Base-by-base conservation (phyloP, 106 monocot genomes). In the Alisma plantagoaquatica region DNA sequence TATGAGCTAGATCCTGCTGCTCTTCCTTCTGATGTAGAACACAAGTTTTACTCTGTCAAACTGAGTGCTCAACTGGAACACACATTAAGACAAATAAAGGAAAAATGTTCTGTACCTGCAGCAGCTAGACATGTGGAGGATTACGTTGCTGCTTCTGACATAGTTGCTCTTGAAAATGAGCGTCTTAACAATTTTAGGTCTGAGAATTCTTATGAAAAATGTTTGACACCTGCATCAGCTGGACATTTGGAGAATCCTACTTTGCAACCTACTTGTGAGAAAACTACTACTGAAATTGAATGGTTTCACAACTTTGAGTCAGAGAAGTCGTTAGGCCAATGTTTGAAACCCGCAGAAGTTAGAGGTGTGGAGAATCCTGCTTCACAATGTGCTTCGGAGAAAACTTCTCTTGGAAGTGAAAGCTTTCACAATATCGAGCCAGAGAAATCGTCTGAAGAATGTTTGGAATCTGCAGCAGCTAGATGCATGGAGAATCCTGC, bases 1-100 rank as follows among this genome's bases (percentile, higher is more conserved):
- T 54, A 31, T 15, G 53, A 54, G 30, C 53, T 54, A n/a, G 53
- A 54, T 54, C 27, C 53, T 54, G 53, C 29, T 29, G 29, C 29
- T 2, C 17, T 54, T 3, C 53, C 53, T 7, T 3, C 17, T n/a
- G 20, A 54, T 17, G 15, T 54, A 18, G 29, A 54, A n/a, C 15
- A 49, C 4, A 49, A 3, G 4, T 24, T 23, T 49, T 25, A 21
- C 6, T 49, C 49, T 49, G 33, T 69, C 17, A 46, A 6, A 38
- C 35, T 7, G 14, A 38, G 14, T 49, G 22, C 23, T 3, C 26
- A 15, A 8, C 11, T 3, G 29, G 11, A 7, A 23, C 33, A 31
- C 16, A 20, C 28, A 56, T 25, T 2, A 33, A 50, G 49, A 38
- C 2, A 45, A 17, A 15, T 17, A 56, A 18, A 38, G 35, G 14